Evolutionary conservation across 768 basidiomycete species (phyloP).

Genomic region (Naganishia randhawae): DNA sequence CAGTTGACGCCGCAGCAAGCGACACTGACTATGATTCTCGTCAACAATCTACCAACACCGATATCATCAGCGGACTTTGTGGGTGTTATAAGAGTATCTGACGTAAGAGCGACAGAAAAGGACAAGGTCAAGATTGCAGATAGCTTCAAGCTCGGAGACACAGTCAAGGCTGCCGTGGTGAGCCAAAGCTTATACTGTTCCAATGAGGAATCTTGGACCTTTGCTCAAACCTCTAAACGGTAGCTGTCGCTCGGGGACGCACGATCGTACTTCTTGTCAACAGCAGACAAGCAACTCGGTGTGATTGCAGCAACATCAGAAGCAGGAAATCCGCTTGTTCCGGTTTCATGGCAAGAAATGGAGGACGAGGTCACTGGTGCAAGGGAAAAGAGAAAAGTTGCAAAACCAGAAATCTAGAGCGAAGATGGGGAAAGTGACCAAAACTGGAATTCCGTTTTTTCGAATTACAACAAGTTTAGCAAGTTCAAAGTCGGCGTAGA

Average conservation of each 20-base stretch:
- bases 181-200: conserved; percentile 25
- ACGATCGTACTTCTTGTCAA: conserved; percentile 51
- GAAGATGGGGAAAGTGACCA: not conserved
- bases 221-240: not conserved
- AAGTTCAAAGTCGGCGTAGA: not conserved
- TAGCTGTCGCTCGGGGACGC: conserved; percentile 51
- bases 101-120: conserved; percentile 40
- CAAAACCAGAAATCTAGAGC: conserved; percentile 45
- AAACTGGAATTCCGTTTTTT: not conserved
- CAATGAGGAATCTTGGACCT: not conserved
- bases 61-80: conserved; percentile 48
- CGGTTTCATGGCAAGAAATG: conserved; percentile 53
- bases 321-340: conserved; percentile 48
- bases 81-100: conserved; percentile 49
- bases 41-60: conserved; percentile 46
- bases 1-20: conserved; percentile 51
- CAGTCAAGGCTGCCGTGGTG: conserved; percentile 50
- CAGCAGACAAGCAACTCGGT: conserved; percentile 50
- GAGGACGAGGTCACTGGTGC: conserved; percentile 49
- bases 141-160: conserved; percentile 50
- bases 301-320: conserved; percentile 49
- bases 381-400: conserved; percentile 52
- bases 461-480: not conserved
- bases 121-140: conserved; percentile 46
- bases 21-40: conserved; percentile 43